These are phyloP conservation scores for Eucalyptus curtisii DNA, from an alignment of 345 rosid genomes.

Conservation along the genomic window DNA sequence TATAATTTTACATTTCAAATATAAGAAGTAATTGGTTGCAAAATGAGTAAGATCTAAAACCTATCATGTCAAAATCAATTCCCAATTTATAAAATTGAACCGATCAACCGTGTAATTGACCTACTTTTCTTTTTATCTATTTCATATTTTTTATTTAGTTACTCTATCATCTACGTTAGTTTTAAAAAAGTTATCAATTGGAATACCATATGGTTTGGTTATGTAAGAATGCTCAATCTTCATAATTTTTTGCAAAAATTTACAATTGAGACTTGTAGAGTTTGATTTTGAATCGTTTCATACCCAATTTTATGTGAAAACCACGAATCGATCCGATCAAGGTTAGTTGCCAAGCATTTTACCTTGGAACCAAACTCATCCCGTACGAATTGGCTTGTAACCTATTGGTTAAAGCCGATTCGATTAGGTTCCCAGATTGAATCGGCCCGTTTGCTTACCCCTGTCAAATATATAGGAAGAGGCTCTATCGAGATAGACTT, in stretches of 20 bases:
- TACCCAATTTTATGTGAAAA: not conserved
- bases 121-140: too few species aligned
- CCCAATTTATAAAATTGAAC: too few species aligned
- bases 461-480: not conserved
- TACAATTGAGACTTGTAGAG: not conserved
- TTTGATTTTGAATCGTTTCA: not conserved
- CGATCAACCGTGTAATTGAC: too few species aligned
- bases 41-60: too few species aligned
- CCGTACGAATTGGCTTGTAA: not conserved
- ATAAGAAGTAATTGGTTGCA: not conserved
- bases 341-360: not conserved
- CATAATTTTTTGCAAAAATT: not conserved
- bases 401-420: not conserved
- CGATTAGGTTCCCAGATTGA: not conserved
- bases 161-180: too few species aligned
- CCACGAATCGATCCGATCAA: rapidly evolving
- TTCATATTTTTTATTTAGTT: too few species aligned
- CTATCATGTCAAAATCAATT: too few species aligned
- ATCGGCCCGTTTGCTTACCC: not conserved
- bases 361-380: rapidly evolving
- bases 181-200: too few species aligned
- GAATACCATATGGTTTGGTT: not conserved
- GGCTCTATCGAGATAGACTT: not conserved
- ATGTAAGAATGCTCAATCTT: not conserved
- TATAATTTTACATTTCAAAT: not conserved